Conservation (phyloP, 1,139 yeast species). For the Petasospora fabianii region DNA sequence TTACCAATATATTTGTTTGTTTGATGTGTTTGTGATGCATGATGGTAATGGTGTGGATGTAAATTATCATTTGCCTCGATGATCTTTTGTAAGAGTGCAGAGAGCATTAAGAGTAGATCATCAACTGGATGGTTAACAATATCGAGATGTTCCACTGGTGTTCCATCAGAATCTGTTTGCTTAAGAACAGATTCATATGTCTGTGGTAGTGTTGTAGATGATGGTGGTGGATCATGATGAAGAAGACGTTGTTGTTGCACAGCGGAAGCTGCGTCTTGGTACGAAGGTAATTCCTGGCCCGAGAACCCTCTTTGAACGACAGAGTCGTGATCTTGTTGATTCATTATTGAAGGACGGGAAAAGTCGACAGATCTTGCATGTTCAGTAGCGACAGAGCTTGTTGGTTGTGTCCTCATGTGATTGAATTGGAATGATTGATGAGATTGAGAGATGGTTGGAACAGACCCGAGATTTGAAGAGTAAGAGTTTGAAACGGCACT, state of each 20-base stretch:
- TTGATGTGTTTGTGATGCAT: slow-evolving; percentile 36
- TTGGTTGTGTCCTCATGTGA: slow-evolving; percentile 25
- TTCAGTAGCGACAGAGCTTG: slow-evolving; percentile 46
- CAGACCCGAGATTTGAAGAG: slow-evolving; percentile 32
- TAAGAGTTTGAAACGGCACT: slow-evolving; percentile 41
- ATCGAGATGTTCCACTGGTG: slow-evolving; percentile 53
- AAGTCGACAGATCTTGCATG: slow-evolving; percentile 37
- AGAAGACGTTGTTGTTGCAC: slow-evolving; percentile 6
- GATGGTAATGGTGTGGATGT: slow-evolving; percentile 67
- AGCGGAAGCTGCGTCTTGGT: neutral
- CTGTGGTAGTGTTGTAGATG: slow-evolving; percentile 11
- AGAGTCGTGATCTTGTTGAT: neutral
- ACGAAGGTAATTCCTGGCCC: slow-evolving; percentile 2
- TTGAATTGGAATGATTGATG: slow-evolving; percentile 14
- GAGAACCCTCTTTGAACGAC: slow-evolving; percentile 11
- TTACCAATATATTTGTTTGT: slow-evolving; percentile 58
- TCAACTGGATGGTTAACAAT: slow-evolving; percentile 82
- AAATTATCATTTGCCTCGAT: slow-evolving; percentile 88
- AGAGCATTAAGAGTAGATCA: slow-evolving; percentile 77
- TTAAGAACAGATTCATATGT: slow-evolving; percentile 9
- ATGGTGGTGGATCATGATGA: slow-evolving; percentile 10
- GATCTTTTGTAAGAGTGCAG: slow-evolving; percentile 79
- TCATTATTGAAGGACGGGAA: slow-evolving; percentile 11
- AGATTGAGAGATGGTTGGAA: slow-evolving; percentile 19
- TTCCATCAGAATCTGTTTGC: slow-evolving; percentile 7